Conservation (phyloP, 768 basidiomycete genomes). For the Strobilomyces echinocephalus region DNA sequence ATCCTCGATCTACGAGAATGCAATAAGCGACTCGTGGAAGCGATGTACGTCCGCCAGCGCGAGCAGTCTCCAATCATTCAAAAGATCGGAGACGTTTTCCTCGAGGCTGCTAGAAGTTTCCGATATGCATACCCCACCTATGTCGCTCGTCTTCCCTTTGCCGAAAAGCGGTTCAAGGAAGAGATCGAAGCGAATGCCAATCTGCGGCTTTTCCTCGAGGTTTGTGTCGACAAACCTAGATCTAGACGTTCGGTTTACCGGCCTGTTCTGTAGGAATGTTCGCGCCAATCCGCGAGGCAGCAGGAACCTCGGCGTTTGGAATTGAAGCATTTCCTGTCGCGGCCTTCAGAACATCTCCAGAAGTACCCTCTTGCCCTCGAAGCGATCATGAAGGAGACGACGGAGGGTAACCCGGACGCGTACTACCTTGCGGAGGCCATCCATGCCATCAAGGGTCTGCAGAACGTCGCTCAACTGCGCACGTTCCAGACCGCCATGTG, state of each 20-base stretch:
- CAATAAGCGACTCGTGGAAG: constrained; percentile 76
- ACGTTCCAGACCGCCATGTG: constrained; percentile 92
- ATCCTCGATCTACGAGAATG: constrained; percentile 82
- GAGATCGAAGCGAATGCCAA: constrained; percentile 78
- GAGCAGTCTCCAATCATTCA: constrained; percentile 82
- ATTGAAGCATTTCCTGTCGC: constrained; percentile 56
- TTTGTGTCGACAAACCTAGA: constrained; percentile 26
- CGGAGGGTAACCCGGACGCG: constrained; percentile 71
- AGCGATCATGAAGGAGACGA: constrained; percentile 81
- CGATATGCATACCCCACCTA: constrained; percentile 82
- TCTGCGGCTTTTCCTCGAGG: constrained; percentile 84
- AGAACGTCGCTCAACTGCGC: constrained; percentile 73
- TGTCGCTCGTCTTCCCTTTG: constrained; percentile 76
- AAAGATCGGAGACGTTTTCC: constrained; percentile 83
- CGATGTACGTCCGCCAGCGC: constrained; percentile 76
- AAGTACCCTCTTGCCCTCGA: constrained; percentile 77
- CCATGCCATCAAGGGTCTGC: constrained; percentile 76
- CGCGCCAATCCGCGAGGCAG: constrained; percentile 45
- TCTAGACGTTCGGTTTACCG: not conserved
- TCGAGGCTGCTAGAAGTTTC: constrained; percentile 85
- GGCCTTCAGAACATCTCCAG: constrained; percentile 61
- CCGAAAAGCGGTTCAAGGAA: constrained; percentile 83
- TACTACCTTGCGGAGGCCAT: constrained; percentile 84
- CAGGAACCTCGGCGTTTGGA: constrained; percentile 58
- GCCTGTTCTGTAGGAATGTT: constrained; percentile 18